Evolutionary conservation across 1,139 yeast genomes (phyloP).

Genomic region (Yamadazyma mexicana): DNA sequence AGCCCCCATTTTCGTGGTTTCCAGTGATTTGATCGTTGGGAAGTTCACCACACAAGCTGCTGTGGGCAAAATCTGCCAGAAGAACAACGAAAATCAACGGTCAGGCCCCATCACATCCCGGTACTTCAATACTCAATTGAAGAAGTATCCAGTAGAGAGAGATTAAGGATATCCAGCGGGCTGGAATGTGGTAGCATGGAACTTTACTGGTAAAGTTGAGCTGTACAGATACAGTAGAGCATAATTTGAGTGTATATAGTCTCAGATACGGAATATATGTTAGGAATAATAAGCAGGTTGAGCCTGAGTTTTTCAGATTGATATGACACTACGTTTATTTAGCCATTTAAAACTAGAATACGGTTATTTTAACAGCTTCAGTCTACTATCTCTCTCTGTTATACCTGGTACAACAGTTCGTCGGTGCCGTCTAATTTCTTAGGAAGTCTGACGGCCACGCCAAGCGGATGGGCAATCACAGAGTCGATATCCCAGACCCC

Average conservation of each 20-base stretch:
- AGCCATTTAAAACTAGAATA: too few relatives aligned
- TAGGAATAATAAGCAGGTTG: too few relatives aligned
- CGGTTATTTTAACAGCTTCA: too few relatives aligned
- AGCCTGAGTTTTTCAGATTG: too few relatives aligned
- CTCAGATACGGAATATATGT: too few relatives aligned
- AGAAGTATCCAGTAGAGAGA: slow-evolving; percentile 13
- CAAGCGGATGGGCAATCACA: slow-evolving; percentile 57
- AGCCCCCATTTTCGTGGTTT: slow-evolving; percentile 26
- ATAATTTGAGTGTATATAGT: too few relatives aligned
- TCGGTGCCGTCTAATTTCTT: slow-evolving; percentile 26
- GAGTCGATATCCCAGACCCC: slow-evolving; percentile 79
- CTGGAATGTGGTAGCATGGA: not conserved
- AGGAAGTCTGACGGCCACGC: slow-evolving; percentile 36
- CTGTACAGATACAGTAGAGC: not conserved
- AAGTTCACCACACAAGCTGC: slow-evolving; percentile 22
- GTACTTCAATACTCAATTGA: slow-evolving; percentile 16
- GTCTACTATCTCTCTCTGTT: not conserved
- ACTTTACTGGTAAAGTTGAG: too few relatives aligned
- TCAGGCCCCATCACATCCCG: slow-evolving; percentile 10
- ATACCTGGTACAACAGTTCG: slow-evolving; percentile 18
- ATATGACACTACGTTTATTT: too few relatives aligned
- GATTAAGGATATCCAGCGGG: not conserved
- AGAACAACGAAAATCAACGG: slow-evolving; percentile 4
- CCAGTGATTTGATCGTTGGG: slow-evolving; percentile 25
- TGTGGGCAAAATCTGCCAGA: slow-evolving; percentile 15